A percentile compares a stretch with the other conserved stretches of the same genome.
These are phyloP conservation scores for Pseudogymnoascus pannorum DNA, from an alignment of 2,329 filamentous ascomycete species.

Conservation along the genomic window DNA sequence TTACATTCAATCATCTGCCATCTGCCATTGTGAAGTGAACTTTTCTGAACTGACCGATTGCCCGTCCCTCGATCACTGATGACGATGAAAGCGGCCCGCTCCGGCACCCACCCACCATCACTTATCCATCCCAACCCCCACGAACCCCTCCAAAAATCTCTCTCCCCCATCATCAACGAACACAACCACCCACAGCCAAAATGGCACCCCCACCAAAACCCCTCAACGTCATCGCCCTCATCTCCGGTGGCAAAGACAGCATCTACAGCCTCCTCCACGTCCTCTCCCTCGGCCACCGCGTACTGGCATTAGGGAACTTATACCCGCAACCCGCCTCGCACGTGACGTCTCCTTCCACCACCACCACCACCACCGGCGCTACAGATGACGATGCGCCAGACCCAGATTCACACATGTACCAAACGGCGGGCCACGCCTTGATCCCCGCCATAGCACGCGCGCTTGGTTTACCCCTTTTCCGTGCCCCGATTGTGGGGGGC, in stretches of 20 bases:
- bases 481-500: conserved; percentile 64
- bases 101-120: background rate
- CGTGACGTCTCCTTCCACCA: background rate
- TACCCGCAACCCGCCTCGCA: conserved; percentile 45
- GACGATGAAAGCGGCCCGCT: background rate
- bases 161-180: background rate
- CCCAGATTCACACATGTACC: conserved; percentile 98
- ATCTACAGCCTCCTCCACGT: conserved; percentile 91
- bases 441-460: conserved; percentile 78
- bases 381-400: conserved; percentile 48
- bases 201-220: conserved; percentile 22
- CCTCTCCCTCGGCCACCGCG: conserved; percentile 71
- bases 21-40: background rate
- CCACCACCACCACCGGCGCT: conserved; percentile 21
- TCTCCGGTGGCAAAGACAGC: conserved; percentile 96
- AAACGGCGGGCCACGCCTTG: conserved; percentile 85
- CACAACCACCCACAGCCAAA: background rate
- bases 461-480: conserved; percentile 75
- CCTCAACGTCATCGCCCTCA: conserved; percentile 77
- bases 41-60: too few species aligned
- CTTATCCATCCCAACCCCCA: background rate
- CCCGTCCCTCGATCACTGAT: too few species aligned
- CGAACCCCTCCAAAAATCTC: background rate
- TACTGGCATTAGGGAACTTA: conserved; percentile 86
- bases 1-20: background rate